Evolutionary conservation across 108 stramenopile genomes (phyloP).

Genomic region (Heterococcus sp.): DNA sequence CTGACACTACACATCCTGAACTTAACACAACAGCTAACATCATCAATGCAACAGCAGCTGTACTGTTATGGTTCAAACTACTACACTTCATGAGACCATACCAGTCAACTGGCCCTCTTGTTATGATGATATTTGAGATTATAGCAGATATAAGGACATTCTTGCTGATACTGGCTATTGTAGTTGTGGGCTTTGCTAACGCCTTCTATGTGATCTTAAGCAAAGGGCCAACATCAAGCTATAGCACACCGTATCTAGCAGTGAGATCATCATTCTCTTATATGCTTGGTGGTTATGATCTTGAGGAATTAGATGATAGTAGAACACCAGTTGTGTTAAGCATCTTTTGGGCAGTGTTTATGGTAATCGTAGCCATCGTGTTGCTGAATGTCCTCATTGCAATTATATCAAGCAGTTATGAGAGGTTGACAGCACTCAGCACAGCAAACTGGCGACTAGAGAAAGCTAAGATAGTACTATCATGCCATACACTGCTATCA

Average conservation of each 20-base stretch:
- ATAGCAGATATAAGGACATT: too few relatives aligned
- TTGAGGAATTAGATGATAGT: not conserved
- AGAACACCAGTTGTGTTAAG: not conserved
- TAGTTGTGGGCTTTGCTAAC: too few relatives aligned
- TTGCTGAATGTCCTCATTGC: not conserved
- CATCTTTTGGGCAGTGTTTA: not conserved
- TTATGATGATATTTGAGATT: too few relatives aligned
- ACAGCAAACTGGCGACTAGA: not conserved
- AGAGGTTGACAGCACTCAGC: not conserved
- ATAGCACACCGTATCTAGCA: not conserved
- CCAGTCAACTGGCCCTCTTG: too few relatives aligned
- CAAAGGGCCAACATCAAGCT: not conserved
- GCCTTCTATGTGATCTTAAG: too few relatives aligned
- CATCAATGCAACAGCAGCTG: too few relatives aligned
- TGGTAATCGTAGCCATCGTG: not conserved
- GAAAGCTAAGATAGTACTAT: not conserved
- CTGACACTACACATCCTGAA: too few relatives aligned
- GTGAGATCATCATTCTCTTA: not conserved
- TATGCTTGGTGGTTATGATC: not conserved
- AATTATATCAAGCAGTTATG: not conserved
- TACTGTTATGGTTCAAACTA: too few relatives aligned
- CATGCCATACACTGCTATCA: not conserved
- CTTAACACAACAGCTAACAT: too few relatives aligned
- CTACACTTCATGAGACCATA: too few relatives aligned
- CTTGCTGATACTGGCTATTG: too few relatives aligned